phyloP scores from a whole-genome alignment of 2,329 filamentous ascomycete species.

The Colletotrichum viniferum region DNA sequence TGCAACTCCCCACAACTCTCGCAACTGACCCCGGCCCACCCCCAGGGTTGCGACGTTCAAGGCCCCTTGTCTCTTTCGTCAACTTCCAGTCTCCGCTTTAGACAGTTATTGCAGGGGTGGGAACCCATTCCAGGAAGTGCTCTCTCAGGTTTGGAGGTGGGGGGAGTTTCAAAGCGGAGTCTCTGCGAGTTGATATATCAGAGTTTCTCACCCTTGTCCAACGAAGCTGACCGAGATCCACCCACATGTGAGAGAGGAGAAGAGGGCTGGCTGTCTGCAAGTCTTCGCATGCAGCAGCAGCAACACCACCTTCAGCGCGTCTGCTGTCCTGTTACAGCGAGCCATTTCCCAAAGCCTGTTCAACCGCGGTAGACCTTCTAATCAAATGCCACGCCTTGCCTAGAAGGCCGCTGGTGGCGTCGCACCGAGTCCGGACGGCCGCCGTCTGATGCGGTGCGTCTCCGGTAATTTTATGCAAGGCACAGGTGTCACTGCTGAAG shows the following conservation, averaged over 20 bases:
- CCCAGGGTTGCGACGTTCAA: background rate
- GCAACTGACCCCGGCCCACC: background rate
- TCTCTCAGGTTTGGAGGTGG: background rate
- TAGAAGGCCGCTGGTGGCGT: background rate
- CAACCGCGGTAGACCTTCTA: background rate
- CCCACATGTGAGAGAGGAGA: background rate
- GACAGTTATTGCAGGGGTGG: constrained; percentile 2
- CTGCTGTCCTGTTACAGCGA: background rate
- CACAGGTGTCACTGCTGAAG: background rate
- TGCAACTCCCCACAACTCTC: background rate
- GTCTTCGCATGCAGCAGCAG: background rate
- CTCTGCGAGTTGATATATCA: constrained; percentile 2
- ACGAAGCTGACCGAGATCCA: background rate
- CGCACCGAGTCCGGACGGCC: background rate
- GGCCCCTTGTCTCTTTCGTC: background rate
- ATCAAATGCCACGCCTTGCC: background rate
- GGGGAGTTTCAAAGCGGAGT: constrained; percentile 1
- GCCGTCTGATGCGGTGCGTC: background rate
- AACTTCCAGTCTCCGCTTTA: background rate
- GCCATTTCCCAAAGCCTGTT: background rate
- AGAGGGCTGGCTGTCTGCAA: background rate
- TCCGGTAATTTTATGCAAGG: constrained; percentile 4
- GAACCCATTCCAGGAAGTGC: background rate
- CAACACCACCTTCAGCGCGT: background rate
- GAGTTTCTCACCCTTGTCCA: background rate